Evolutionary conservation across 169 alveolate species (phyloP).

Genomic region (Theileria equi): DNA sequence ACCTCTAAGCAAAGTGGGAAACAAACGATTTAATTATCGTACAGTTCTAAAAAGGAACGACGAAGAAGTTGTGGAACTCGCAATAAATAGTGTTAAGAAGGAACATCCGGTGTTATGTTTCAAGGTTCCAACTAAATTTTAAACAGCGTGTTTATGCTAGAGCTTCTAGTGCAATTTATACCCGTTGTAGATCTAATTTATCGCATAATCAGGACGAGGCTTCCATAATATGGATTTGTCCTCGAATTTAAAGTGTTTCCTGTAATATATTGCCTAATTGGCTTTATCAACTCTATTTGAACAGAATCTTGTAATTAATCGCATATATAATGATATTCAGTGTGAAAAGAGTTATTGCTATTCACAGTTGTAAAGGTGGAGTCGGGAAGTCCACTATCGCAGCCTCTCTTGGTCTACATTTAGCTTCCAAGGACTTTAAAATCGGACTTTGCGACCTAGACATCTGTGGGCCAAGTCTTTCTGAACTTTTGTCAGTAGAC

Average conservation of each 20-base stretch:
- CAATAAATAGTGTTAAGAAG: slow-evolving; percentile 25
- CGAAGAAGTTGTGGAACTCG: slow-evolving; percentile 42
- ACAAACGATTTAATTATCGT: slow-evolving; percentile 35
- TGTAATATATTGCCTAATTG: too few relatives aligned
- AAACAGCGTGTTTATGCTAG: background rate
- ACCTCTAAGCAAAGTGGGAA: slow-evolving; percentile 44
- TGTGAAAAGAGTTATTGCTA: slow-evolving; percentile 50
- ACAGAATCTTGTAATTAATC: background rate
- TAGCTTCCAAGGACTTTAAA: slow-evolving; percentile 85
- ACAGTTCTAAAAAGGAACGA: slow-evolving; percentile 47
- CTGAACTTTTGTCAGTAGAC: slow-evolving; percentile 82
- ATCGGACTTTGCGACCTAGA: slow-evolving; percentile 96
- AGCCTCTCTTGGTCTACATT: slow-evolving; percentile 76
- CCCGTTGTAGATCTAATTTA: too few relatives aligned
- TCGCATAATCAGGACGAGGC: too few relatives aligned
- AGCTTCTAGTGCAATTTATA: background rate
- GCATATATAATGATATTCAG: slow-evolving; percentile 33
- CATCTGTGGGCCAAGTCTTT: slow-evolving; percentile 95
- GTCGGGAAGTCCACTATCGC: slow-evolving; percentile 96
- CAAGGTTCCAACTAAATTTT: slow-evolving; percentile 26
- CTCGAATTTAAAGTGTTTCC: too few relatives aligned
- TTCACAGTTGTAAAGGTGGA: slow-evolving; percentile 96
- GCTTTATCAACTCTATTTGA: too few relatives aligned
- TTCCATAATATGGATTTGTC: too few relatives aligned
- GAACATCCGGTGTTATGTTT: slow-evolving; percentile 27